A percentile compares a stretch with the other conserved stretches of the same genome.
These are phyloP conservation scores for Phytophthora crassamura DNA, from an alignment of 352 stramenopile species.

Conservation along the genomic window DNA sequence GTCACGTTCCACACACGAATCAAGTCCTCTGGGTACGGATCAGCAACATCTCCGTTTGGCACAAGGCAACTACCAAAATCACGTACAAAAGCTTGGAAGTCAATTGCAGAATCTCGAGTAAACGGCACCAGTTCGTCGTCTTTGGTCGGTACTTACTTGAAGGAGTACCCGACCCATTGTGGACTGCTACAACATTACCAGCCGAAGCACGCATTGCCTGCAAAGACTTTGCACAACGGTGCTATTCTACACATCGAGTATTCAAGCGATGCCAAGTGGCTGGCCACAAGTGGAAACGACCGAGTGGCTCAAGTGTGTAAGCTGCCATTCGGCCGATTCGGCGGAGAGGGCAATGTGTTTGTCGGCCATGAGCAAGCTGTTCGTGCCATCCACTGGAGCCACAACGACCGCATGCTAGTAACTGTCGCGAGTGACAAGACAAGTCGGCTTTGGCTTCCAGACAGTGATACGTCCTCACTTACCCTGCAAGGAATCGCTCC, in stretches of 20 bases:
- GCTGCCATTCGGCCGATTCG: constrained; percentile 74
- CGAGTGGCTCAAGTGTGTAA: constrained; percentile 68
- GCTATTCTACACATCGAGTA: constrained; percentile 81
- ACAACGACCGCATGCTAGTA: constrained; percentile 71
- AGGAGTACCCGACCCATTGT: constrained; percentile 78
- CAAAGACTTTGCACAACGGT: constrained; percentile 64
- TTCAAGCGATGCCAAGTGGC: constrained; percentile 75
- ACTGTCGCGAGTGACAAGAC: constrained; percentile 77
- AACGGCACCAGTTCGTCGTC: constrained; percentile 35
- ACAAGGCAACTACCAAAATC: constrained; percentile 35
- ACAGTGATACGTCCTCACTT: constrained; percentile 70
- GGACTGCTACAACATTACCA: constrained; percentile 67
- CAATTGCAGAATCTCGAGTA: constrained; percentile 1
- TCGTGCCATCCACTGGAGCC: constrained; percentile 73
- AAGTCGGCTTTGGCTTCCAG: constrained; percentile 69
- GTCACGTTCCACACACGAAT: constrained; percentile 85
- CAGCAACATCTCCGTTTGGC: constrained; percentile 24
- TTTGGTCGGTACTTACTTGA: constrained; percentile 51
- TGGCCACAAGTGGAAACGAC: constrained; percentile 74
- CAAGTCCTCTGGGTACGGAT: constrained; percentile 85
- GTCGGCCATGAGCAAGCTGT: constrained; percentile 75
- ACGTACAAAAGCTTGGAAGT: constrained; percentile 9
- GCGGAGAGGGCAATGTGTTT: constrained; percentile 75
- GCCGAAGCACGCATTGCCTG: constrained; percentile 56
- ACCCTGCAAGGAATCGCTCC: constrained; percentile 52